These are phyloP conservation scores for Haplographium delicatum DNA, from an alignment of 495 filamentous ascomycete genomes.

Conservation along the genomic window DNA sequence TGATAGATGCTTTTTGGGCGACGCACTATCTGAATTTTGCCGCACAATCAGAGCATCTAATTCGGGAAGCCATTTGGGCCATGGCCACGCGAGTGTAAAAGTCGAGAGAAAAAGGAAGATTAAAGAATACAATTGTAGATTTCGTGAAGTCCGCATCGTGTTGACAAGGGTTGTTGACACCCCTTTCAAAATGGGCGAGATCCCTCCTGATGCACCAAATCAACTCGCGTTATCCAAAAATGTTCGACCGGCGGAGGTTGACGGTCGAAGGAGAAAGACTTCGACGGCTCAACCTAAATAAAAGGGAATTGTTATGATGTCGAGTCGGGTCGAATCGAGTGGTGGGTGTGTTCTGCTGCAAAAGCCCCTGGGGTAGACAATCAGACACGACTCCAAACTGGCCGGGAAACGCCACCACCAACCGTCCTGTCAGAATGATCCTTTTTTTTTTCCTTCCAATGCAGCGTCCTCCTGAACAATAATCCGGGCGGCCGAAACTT, in stretches of 20 bases:
- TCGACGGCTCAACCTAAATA: neutral
- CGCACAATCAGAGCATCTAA: slow-evolving; percentile 31
- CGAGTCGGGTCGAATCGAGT: neutral
- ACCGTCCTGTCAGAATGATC: no score
- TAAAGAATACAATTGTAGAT: slow-evolving; percentile 15
- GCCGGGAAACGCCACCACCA: slow-evolving; percentile 19
- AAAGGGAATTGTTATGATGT: neutral
- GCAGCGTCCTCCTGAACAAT: neutral
- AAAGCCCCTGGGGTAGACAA: slow-evolving; percentile 4
- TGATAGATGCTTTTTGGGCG: neutral
- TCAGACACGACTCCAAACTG: slow-evolving; percentile 1
- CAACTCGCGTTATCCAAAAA: neutral
- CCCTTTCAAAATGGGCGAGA: neutral
- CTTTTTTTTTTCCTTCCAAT: neutral
- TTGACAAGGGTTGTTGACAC: slow-evolving; percentile 12
- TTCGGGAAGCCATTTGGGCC: slow-evolving; percentile 31
- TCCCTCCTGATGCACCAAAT: neutral
- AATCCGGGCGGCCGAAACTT: no score
- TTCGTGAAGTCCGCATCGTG: slow-evolving; percentile 22
- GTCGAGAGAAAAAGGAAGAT: slow-evolving; percentile 41
- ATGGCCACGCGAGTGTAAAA: slow-evolving; percentile 47
- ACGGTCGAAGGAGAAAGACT: neutral
- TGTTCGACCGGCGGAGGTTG: neutral
- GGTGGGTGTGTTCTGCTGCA: slow-evolving; percentile 2
- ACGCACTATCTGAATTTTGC: slow-evolving; percentile 15